Evolutionary conservation across 1,284 basidiomycete species (phyloP).

Genomic region (Sanghuangporus weigelae): DNA sequence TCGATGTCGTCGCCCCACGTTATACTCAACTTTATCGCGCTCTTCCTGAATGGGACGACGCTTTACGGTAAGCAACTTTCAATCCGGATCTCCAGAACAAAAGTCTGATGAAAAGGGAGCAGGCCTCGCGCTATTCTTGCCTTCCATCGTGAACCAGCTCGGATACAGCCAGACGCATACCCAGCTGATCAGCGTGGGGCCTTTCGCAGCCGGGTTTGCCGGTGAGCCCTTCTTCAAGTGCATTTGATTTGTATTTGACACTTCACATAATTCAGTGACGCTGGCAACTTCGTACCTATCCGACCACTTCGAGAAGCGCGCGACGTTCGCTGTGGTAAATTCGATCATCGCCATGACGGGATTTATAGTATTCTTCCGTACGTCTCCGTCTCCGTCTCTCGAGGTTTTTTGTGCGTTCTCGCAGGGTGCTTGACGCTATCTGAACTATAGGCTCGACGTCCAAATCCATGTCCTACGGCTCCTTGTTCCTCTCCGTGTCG

Average conservation of each 20-base stretch:
- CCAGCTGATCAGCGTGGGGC: slow-evolving; percentile 32
- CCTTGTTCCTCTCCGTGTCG: slow-evolving; percentile 17
- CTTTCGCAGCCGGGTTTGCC: slow-evolving; percentile 30
- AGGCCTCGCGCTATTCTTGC: slow-evolving; percentile 34
- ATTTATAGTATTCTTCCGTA: slow-evolving; percentile 14
- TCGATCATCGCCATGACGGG: slow-evolving; percentile 12
- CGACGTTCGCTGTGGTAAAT: neutral
- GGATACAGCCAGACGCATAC: slow-evolving; percentile 31
- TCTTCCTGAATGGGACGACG: slow-evolving; percentile 42
- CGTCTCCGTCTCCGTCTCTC: neutral
- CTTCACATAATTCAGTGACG: slow-evolving; percentile 9
- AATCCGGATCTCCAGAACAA: neutral
- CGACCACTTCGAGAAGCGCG: slow-evolving; percentile 13
- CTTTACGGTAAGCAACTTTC: slow-evolving; percentile 28
- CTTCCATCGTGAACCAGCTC: slow-evolving; percentile 40
- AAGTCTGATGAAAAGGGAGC: neutral
- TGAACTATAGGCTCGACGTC: slow-evolving; percentile 8
- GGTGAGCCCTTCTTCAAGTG: slow-evolving; percentile 18
- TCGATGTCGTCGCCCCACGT: slow-evolving; percentile 31
- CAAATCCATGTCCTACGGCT: slow-evolving; percentile 13
- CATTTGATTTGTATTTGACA: neutral
- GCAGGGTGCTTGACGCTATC: neutral
- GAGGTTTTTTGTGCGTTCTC: neutral
- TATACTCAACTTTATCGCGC: slow-evolving; percentile 32
- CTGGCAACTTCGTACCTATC: slow-evolving; percentile 15